Evolutionary conservation across 192 early-diverging fungal genomes (phyloP).

Genomic region (Polychytrium aggregatum): DNA sequence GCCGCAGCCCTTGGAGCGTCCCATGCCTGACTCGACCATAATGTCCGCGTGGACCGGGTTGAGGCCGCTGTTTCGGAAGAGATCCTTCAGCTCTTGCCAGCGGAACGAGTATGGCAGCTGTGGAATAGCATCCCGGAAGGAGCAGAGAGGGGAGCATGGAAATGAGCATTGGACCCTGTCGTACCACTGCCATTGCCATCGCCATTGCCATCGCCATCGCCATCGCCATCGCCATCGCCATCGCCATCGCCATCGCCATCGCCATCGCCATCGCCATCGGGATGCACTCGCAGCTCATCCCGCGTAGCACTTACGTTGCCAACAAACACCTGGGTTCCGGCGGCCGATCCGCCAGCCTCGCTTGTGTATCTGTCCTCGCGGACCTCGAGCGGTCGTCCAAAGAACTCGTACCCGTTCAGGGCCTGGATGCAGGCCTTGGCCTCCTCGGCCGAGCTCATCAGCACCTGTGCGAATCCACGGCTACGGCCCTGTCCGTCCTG

Average conservation of each 20-base stretch:
- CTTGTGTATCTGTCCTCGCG: conserved; percentile 30
- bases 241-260: no score
- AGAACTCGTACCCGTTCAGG: conserved; percentile 27
- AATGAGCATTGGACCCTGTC: no score
- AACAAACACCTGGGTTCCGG: conserved; percentile 53
- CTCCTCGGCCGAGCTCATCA: conserved; percentile 42
- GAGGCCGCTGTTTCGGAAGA: conserved; percentile 30
- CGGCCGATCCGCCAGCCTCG: conserved; percentile 5
- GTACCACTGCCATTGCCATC: no score
- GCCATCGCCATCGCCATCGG: no score
- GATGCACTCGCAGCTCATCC: no score
- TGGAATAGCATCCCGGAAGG: no score
- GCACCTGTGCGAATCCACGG: conserved; percentile 62
- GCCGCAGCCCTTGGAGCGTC: conserved; percentile 40
- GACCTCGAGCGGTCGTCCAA: conserved; percentile 32
- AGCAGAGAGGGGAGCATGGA: no score
- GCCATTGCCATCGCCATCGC: no score
- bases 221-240: no score
- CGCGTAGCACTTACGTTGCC: conserved; percentile 67
- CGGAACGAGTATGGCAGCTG: conserved; percentile 35
- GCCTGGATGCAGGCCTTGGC: conserved; percentile 24
- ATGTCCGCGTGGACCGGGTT: conserved; percentile 40
- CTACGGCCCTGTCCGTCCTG: conserved; percentile 49
- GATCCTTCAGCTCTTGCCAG: conserved; percentile 46
- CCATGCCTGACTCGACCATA: conserved; percentile 25